Base-by-base conservation (phyloP, 495 filamentous ascomycete genomes). In the Hypoxylon intermedium region DNA sequence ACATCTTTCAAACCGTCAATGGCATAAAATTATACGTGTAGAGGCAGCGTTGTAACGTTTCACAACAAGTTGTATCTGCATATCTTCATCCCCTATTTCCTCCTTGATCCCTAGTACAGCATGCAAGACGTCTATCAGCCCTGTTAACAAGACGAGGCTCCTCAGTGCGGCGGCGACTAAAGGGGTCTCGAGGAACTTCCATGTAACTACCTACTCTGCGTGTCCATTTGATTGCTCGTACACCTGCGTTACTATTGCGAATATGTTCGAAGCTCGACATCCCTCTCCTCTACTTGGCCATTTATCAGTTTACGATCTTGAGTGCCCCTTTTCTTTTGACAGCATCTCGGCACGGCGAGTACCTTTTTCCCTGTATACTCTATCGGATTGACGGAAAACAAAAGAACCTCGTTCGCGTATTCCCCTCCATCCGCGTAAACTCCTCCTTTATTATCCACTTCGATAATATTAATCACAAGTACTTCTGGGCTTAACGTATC, bases 291-390 rank as follows among this genome's bases (percentile, higher is more conserved):
- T 33, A 33, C 30, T 33, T 33, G 30, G 3, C 30, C 51, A 21
- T 68, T 70, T 37, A 72, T 59, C 58, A 61, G 46, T 45, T 50
- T 20, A 19, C 60, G 64, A 58, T 73, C 69, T 49, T 70, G 52
- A n/a, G 69, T 69, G 33, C 72, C 71, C 53, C 69, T 73, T 55
- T 70, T 74, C 43, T 61, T 63, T 48, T 74, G 70, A 55, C 70
- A 74, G 50, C 70, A 75, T 51, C 72, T 72, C 49, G 68, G 67
- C 51, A 74, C 68, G 38, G 71, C 67, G 3, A 73, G 67, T 11
- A 73, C 73, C 60, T 68, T 75, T 63, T 74, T 73, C 56, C 70
- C 72, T 33, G 64, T 63, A 63, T 63, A 74, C 18, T 70, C 67
- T n/a, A 47, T 31, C 26, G 64, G 52, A 55, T 74, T 58, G 36